Evolutionary conservation across 2,329 filamentous ascomycete genomes (phyloP).

Genomic region (Stemphylium lycopersici): DNA sequence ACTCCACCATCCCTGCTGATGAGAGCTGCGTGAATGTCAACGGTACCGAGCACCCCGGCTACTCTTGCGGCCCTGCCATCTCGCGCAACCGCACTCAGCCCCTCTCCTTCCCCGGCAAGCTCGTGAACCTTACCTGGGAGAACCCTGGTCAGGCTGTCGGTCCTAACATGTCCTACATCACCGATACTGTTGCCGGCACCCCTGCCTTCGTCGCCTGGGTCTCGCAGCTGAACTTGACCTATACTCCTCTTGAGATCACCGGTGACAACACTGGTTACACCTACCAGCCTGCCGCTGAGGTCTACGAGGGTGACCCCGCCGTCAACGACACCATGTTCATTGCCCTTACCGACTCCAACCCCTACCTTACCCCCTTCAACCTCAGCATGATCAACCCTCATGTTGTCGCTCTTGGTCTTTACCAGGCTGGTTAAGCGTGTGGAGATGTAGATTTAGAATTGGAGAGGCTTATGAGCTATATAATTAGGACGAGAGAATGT

Average conservation of each 20-base stretch:
- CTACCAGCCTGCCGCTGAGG: conserved; percentile 72
- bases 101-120: conserved; percentile 74
- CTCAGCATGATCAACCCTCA: conserved; percentile 75
- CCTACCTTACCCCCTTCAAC: conserved; percentile 78
- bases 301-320: conserved; percentile 70
- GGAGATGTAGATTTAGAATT: not conserved
- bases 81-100: conserved; percentile 72
- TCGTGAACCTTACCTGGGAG: conserved; percentile 77
- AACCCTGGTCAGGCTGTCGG: conserved; percentile 70
- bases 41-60: conserved; percentile 58
- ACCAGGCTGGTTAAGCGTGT: conserved; percentile 71
- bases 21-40: conserved; percentile 66
- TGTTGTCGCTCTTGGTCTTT: conserved; percentile 74
- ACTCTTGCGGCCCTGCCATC: conserved; percentile 69
- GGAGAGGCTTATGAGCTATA: conserved; percentile 7
- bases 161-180: conserved; percentile 83
- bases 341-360: conserved; percentile 71
- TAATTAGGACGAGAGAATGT: conserved; percentile 8
- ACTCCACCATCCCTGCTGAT: conserved; percentile 51
- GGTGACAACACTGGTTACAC: conserved; percentile 67
- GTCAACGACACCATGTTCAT: conserved; percentile 83
- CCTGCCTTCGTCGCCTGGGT: conserved; percentile 78
- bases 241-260: conserved; percentile 68
- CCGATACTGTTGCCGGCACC: conserved; percentile 60
- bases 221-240: conserved; percentile 67